Evolutionary conservation across 129 eudicot genomes (phyloP), one percentile per base, ranked within the genome.

Genomic region (Tagetes erecta): DNA sequence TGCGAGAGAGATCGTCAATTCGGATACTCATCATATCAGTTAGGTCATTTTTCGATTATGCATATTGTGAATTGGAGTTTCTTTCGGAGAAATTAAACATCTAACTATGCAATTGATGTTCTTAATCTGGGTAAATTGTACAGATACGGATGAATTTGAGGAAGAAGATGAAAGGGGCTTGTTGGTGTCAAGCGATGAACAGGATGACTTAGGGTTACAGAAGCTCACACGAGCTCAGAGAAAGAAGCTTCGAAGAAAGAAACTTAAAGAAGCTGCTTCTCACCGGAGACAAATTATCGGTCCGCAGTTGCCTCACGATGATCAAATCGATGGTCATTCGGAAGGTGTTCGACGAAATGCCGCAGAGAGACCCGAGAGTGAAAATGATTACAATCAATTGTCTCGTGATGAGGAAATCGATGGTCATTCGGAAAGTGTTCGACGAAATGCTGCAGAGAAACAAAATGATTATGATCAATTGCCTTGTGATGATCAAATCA

Each of bases 191-290:
- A 72, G 74, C 7, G 78, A 64, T 1, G 84, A 78, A 44, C 83
- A 73, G 2, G 77, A 4, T 39, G 76, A 76, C 67, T 13, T 51
- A 47, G 87, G 77, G 62, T 31, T 75, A 3, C 51, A 59, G 58
- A 90, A 90, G 83, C 76, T 85, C 46, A 87, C 91, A 4, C 83
- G 96, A 74, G 93, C 96, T 44, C 94, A 85, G 67, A 76, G 94
- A 75, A 90, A 90, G 83, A 75, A 89, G 78, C 82, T 87, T 58
- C 89, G 94, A 12, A 90, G 70, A 78, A 82, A 86, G 84, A 90
- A 84, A 80, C 91, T 90, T 9, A 86, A 82, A 56, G 86, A 80
- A 85, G 82, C 84, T 27, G 81, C 84, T 60, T 83, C 77, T 7
- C 60, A 52, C 3, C 87, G 91, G 5, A 80, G 94, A 69, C 66